Base-by-base conservation (phyloP, 2,329 filamentous ascomycete species). In the Trichoderma sp. region DNA sequence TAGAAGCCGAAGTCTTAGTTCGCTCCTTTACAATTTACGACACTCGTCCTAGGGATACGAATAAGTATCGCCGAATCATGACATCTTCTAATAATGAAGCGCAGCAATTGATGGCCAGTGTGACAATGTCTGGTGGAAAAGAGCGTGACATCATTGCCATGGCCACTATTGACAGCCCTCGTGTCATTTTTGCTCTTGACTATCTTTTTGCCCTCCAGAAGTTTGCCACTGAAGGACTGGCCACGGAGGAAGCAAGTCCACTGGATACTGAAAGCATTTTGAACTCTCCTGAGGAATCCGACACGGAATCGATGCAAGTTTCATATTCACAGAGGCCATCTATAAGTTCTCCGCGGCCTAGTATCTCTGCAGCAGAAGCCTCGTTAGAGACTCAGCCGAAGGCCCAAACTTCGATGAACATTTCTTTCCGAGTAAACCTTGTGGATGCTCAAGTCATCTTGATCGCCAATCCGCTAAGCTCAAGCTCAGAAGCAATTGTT, bases 21-120 rank as follows among this genome's bases (percentile, higher is more conserved):
- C 91, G 95, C 69, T 95, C 94, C 0, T 97, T 99, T 77, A 97
- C 93, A 0, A 97, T 98, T 71, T 88, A 92, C 67, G 95, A 99
- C 77, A 97, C 91, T 70, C 90, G 96, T n/a, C 89, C 89, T 5
- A 87, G 88, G 64, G 94, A 97, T 73, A 92, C 90, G 5, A 99
- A 97, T 82, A 97, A 97, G 76, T 99, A 96, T 84, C 89, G 93
- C 60, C 96, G 94, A 78, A 97, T 99, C 80, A 98, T 99, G 95
- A 94, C 94, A 2, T 90, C 97, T 66, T 93, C 94, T 75, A 98
- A 97, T 78, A 94, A 93, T 73, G 91, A 94, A 67, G 93, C 95
- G 54, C 94, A 98, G 77, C 96, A 99, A 74, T 94, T 99, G 75
- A 99, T 99, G 95, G 95, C 95, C 19, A 97, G 92, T 76, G 83